These are phyloP conservation scores for Ophiostoma perfectum DNA, from an alignment of 2,329 filamentous ascomycete genomes.

Conservation along the genomic window DNA sequence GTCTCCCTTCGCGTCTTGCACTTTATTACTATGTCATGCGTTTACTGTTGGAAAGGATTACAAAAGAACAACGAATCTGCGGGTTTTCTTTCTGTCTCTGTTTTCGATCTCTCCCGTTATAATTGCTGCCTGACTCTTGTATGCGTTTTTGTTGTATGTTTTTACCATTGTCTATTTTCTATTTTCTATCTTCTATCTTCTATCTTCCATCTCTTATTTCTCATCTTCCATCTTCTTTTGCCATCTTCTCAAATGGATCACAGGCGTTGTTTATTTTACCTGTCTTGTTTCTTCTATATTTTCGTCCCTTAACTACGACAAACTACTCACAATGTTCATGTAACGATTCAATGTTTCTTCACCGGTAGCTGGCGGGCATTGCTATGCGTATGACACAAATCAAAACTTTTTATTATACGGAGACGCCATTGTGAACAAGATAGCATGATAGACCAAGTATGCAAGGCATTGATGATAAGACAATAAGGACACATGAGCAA, in stretches of 20 bases:
- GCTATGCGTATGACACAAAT: conserved; percentile 1
- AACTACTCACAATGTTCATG: not conserved
- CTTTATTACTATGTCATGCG: not conserved
- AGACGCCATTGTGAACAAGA: not conserved
- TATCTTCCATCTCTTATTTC: conserved; percentile 24
- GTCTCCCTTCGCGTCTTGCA: not conserved
- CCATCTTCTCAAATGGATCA: conserved; percentile 19
- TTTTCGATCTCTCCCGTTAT: conserved; percentile 35
- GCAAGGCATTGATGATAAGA: conserved; percentile 6
- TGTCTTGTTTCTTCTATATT: conserved; percentile 17
- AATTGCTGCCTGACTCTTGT: conserved; percentile 44
- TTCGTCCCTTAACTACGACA: not conserved
- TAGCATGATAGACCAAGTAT: not conserved
- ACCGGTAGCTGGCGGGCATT: not conserved
- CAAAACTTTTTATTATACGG: not conserved
- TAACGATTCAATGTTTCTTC: too few species aligned
- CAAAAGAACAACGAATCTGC: conserved; percentile 14
- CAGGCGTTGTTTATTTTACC: conserved; percentile 19
- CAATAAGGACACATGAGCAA: not conserved
- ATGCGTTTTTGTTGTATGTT: not conserved
- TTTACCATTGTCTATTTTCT: not conserved
- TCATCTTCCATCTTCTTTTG: conserved; percentile 13
- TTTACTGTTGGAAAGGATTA: conserved; percentile 8
- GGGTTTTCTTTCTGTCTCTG: not conserved
- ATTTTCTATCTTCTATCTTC: conserved; percentile 49